Base-by-base conservation (phyloP, 192 early-diverging fungal species). In the Coemansia sp. region DNA sequence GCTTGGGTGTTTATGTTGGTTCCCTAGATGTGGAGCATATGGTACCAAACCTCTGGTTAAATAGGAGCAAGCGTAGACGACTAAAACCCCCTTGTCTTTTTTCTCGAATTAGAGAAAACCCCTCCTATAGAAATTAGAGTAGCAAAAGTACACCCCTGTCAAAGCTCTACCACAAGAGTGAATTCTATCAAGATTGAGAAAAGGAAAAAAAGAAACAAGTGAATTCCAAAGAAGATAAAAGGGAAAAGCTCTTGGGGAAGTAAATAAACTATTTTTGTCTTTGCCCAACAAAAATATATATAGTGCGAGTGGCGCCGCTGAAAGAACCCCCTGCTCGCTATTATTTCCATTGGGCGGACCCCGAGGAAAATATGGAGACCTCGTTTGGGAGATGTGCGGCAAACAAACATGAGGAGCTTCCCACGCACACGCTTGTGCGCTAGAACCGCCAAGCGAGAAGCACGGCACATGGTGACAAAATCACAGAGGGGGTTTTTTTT, bases 1-100 rank as follows among this genome's bases (percentile, higher is more conserved):
- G 30, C 23, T 47, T 30, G 11, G 0, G 9, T 48, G 26, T n/a
- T n/a, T 49, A 9, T 6, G 23, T 17, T 8, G 7, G 47, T 49
- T 14, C 31, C 28, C 28, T 49, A 32, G 47, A 28, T 15, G 47
- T 32, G 47, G 47, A 49, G 47, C 47, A 49, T 49, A 32, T 30
- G 47, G 32, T 26, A 31, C 47, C 47, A 49, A 49, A n/a, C 28
- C 23, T 11, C 28, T 34, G 47, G 47, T 10, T n/a, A 39, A 49
- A 49, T 26, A 49, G 10, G 47, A 31, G 8, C 23, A 47, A 47
- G 20, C 32, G 32, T 7, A 34, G 32, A 34, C 6, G 32, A 34
- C 7, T 34, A 34, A 34, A 34, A 6, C 7, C 3, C 32, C 7
- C 1, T 34, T 34, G 6, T 34, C 32, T 10, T 10, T 10, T 34